Evolutionary conservation across 108 stramenopile genomes (phyloP), one percentile per base, ranked within the genome.

Genomic region (Pseudonitzschia delicatissima): DNA sequence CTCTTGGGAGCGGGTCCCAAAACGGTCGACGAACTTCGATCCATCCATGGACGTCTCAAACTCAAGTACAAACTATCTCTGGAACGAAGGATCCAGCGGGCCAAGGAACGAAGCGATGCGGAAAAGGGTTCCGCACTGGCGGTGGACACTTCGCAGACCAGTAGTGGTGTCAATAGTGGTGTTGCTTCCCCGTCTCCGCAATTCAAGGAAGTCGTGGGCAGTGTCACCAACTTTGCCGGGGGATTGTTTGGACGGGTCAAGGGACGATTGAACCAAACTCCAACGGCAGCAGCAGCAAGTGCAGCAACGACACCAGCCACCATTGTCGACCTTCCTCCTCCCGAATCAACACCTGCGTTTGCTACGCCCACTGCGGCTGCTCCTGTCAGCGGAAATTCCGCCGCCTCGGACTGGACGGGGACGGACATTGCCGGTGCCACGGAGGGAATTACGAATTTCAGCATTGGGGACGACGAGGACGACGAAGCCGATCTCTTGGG

Each of bases 1-100:
- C 66, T 90, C 28, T 69, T 93, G 18, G 87, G 87, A 35, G 87
- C 86, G 0, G 92, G 92, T 0, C 92, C 92, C 5, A 80, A 79
- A 48, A 84, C 76, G 23, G 86, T 90, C 25, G 89, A 82, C n/a
- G 89, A 90, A 71, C 53, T 93, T 18, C 72, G 89, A 42, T 64
- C 82, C 18, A 77, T 93, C 63, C 78, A 81, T 26, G 74, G 60
- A 4, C 58, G 79, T 13, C 73, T 89, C 40, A 77, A 80, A 45
- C 64, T 79, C 23, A 81, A 81, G 66, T 92, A 92, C 57, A 50
- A 84, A 65, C 65, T 68, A 23, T 76, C 83, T 45, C 33, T 79
- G 27, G 77, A 76, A 40, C 51, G 60, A 1, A 81, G 67, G 18
- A 57, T 75, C 62, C 53, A 73, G 58, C 29, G 50, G 9, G 70